Evolutionary conservation across 768 basidiomycete genomes (phyloP).

Genomic region (Phaffia tasmanica): DNA sequence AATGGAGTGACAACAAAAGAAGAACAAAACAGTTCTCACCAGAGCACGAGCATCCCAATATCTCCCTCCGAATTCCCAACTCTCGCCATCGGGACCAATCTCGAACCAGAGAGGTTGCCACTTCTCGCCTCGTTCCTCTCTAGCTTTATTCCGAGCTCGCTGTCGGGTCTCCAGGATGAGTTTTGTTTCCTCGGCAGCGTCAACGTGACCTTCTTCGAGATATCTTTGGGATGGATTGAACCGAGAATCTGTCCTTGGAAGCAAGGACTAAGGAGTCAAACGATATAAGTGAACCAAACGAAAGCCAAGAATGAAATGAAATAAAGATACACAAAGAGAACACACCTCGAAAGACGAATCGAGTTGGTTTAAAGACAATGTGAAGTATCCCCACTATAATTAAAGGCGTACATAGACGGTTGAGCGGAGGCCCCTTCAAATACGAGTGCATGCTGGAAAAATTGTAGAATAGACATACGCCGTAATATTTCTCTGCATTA

Average conservation of each 20-base stretch:
- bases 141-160: constrained; percentile 54
- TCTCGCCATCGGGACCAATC: constrained; percentile 47
- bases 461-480: constrained; percentile 68
- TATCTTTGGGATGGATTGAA: constrained; percentile 70
- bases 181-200: constrained; percentile 63
- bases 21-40: not conserved
- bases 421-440: not conserved
- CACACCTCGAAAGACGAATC: constrained; percentile 12
- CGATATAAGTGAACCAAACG: not conserved
- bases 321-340: not conserved
- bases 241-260: constrained; percentile 74
- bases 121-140: constrained; percentile 44
- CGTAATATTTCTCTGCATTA: constrained; percentile 60
- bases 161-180: constrained; percentile 61
- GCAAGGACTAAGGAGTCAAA: constrained; percentile 38
- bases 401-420: not conserved
- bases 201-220: constrained; percentile 63
- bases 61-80: constrained; percentile 62
- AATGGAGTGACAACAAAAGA: too few relatives aligned
- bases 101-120: constrained; percentile 62
- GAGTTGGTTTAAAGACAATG: constrained; percentile 21
- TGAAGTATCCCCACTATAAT: constrained; percentile 21
- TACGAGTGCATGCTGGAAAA: constrained; percentile 66
- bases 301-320: not conserved
- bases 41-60: constrained; percentile 66